Evolutionary conservation across 192 early-diverging fungal genomes (phyloP), one percentile per base, ranked within the genome.

Genomic region (Powellomyces hirtus): DNA sequence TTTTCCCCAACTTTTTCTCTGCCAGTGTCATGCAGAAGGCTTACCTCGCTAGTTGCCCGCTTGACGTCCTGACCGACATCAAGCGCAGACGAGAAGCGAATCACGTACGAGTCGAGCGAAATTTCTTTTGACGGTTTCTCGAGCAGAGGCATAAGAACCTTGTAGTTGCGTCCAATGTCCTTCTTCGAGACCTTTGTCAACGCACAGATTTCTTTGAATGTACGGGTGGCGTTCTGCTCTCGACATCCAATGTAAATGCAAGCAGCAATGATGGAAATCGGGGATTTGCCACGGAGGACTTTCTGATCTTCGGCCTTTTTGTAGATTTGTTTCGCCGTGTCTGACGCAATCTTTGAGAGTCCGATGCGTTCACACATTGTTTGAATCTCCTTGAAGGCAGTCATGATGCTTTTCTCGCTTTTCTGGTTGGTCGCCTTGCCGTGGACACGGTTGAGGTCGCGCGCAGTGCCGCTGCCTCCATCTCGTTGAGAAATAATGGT

Each of bases 201-300:
- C 1, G 89, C 88, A 64, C 90, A 92, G 53, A 97, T 94, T 75
- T 99, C 95, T 70, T 93, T 92, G 74, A 96, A 96, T 3, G 97
- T 96, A 64, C 97, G 86, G 5, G 88, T 88, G 0, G 90, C 89
- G 31, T 81, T 76, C 68, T 94, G 80, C 69, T 94, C 88, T 36
- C 91, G 81, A 71, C 97, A 97, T 2, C 91, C 95, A 62, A 97
- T 89, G 68, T 91, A 97, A 60, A 97, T 93, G 66, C 94, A 97
- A 0, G 92, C 90, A 1, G 94, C 95, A 57, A 91, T 88, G 53
- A 96, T 87, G 30, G 89, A 87, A 34, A 95, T 91, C 20, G 82
- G 85, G 16, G 81, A 85, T 75, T 94, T 95, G 35, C 93, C 92
- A 13, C 88, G 84, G 24, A 94, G 73, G 33, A 91, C 53, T 59